Evolutionary conservation across 257 asterid genomes (phyloP), one percentile per base, ranked within the genome.

Genomic region (Solanum appendiculatum): DNA sequence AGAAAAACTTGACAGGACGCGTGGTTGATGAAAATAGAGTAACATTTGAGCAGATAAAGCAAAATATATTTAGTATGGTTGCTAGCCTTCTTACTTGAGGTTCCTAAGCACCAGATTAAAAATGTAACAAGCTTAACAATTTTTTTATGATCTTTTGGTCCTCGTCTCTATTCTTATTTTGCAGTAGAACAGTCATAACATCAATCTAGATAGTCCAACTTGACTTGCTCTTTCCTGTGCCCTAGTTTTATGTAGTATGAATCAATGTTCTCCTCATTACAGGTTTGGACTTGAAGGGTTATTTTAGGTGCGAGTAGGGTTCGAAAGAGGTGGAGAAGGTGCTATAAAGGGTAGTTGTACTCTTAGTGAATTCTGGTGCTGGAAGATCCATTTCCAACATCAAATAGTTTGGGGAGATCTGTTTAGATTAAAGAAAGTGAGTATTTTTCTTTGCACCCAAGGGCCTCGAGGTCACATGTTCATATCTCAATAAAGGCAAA

Each of bases 31-130:
- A 94, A 90, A 93, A 91, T 88, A 92, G 94, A 90, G 89, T 91
- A 83, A 94, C 98, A 66, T 83, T 89, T 90, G 97, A 94, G 86
- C 97, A 94, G 93, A 90, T 93, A 93, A 96, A 95, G 95, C 94
- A 95, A 93, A 93, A 91, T 87, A 90, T 91, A 87, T 91, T 97
- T 68, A 88, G 87, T 90, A 90, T 94, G 60, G 95, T 94, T 91
- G 94, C 96, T 92, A 94, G 94, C 85, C 89, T 94, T 85, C 91
- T 97, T 87, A 90, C 93, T 77, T 92, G 40, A 37, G 51, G 81
- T 39, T 73, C 46, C 20, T 51, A 73, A 36, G 51, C 31, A 21
- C 51, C 51, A 73, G 31, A 21, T 11, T 73, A 73, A 21, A 37
- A 73, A 37, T 73, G 20, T 27, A 73, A 73, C 51, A 21, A 73